A percentile compares a stretch with the other conserved stretches of the same genome.
These are phyloP conservation scores for Yarrowia keelungensis DNA, from an alignment of 805 yeast species.

Conservation along the genomic window DNA sequence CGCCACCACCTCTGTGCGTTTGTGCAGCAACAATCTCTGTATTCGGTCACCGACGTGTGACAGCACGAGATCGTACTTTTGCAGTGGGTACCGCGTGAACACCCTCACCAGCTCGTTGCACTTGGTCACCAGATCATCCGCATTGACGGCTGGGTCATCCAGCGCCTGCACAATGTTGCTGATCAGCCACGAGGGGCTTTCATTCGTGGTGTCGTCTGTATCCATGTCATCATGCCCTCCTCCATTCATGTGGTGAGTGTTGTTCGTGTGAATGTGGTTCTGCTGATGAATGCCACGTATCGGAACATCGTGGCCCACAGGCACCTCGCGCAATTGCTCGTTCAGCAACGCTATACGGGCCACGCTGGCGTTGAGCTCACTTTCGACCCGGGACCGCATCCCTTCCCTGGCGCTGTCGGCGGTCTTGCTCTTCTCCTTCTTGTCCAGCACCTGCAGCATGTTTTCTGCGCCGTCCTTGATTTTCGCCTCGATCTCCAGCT, in stretches of 20 bases:
- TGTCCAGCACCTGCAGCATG: slow-evolving; percentile 48
- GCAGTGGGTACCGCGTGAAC: slow-evolving; percentile 62
- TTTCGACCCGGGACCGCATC: slow-evolving; percentile 43
- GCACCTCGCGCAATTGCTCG: slow-evolving; percentile 31
- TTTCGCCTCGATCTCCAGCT: slow-evolving; percentile 50
- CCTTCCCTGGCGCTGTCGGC: slow-evolving; percentile 30
- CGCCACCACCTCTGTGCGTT: slow-evolving; percentile 67
- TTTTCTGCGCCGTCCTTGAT: slow-evolving; percentile 52
- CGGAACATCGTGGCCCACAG: slow-evolving; percentile 26
- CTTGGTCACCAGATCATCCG: slow-evolving; percentile 59
- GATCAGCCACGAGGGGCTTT: slow-evolving; percentile 65
- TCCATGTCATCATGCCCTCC: slow-evolving; percentile 31
- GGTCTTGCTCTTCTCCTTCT: slow-evolving; percentile 30
- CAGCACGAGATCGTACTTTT: slow-evolving; percentile 66
- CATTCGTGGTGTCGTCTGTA: slow-evolving; percentile 30
- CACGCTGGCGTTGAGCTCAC: slow-evolving; percentile 47
- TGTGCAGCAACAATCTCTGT: slow-evolving; percentile 65
- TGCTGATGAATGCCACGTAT: slow-evolving; percentile 5
- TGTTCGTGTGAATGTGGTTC: not conserved
- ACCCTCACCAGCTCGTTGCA: slow-evolving; percentile 71
- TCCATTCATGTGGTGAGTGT: not conserved
- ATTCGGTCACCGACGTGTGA: slow-evolving; percentile 54
- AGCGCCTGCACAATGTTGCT: slow-evolving; percentile 67
- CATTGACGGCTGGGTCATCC: slow-evolving; percentile 59
- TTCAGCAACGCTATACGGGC: slow-evolving; percentile 45